Evolutionary conservation across 441 rosid genomes (phyloP).

Genomic region (Jatropha multifida): DNA sequence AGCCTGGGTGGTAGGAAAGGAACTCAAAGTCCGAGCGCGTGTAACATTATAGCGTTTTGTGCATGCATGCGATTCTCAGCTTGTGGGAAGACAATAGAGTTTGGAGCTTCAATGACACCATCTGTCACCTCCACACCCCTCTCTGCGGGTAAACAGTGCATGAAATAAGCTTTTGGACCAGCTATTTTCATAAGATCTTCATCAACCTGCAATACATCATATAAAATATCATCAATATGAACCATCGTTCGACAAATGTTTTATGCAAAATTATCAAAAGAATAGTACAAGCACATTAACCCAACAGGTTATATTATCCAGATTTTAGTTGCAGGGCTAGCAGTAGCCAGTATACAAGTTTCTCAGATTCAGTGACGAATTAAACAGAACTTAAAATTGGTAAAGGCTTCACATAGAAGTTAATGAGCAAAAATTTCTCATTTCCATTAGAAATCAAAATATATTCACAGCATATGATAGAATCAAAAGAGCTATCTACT

Average conservation of each 20-base stretch:
- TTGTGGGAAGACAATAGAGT: slow-evolving; percentile 96
- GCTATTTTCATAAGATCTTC: slow-evolving; percentile 86
- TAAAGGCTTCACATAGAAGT: background rate
- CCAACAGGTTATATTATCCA: background rate
- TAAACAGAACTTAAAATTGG: background rate
- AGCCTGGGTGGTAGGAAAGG: background rate
- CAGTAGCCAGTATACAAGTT: background rate
- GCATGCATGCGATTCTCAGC: slow-evolving; percentile 99
- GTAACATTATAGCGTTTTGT: slow-evolving; percentile 93
- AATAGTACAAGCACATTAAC: background rate
- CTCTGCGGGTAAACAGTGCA: slow-evolving; percentile 99
- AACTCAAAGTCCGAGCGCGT: slow-evolving; percentile 59
- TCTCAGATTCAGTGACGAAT: background rate
- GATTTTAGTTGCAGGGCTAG: background rate
- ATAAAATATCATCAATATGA: slow-evolving; percentile 6
- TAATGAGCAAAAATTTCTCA: background rate
- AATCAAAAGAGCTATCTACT: background rate
- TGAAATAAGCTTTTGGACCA: slow-evolving; percentile 82
- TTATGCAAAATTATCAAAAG: background rate
- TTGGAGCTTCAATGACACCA: slow-evolving; percentile 82
- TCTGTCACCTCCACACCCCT: slow-evolving; percentile 95
- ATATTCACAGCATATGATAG: background rate
- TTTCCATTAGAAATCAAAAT: background rate
- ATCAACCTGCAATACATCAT: slow-evolving; percentile 59
- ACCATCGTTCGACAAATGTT: background rate